Evolutionary conservation across 257 asterid genomes (phyloP).

Genomic region (Solanum tarijense): DNA sequence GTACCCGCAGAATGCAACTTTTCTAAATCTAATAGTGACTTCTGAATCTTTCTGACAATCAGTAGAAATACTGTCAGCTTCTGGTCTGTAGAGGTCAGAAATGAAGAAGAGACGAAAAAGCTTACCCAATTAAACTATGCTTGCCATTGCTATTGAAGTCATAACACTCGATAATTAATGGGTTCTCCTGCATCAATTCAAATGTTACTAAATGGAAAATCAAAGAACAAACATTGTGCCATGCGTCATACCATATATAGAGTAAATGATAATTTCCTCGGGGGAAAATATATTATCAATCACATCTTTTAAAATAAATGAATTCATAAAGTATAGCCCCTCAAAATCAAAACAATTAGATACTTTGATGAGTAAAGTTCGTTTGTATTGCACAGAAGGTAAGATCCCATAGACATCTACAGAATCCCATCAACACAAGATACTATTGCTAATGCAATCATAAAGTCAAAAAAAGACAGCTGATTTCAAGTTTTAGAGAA

Average conservation of each 20-base stretch:
- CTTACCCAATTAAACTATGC: slow-evolving; percentile 86
- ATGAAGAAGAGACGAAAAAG: slow-evolving; percentile 5
- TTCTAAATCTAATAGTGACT: slow-evolving; percentile 80
- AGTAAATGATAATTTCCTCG: neutral
- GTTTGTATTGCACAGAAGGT: neutral
- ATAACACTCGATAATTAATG: slow-evolving; percentile 78
- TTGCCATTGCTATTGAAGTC: slow-evolving; percentile 87
- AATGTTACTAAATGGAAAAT: slow-evolving; percentile 16
- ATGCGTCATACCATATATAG: neutral
- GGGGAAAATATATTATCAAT: neutral
- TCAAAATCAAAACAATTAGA: neutral
- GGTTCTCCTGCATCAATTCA: slow-evolving; percentile 82
- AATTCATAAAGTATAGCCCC: neutral
- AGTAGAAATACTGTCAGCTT: slow-evolving; percentile 22
- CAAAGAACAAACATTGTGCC: neutral
- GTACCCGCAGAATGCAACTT: slow-evolving; percentile 52
- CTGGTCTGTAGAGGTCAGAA: slow-evolving; percentile 2
- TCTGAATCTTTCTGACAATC: slow-evolving; percentile 71
- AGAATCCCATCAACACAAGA: neutral
- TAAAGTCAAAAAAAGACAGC: neutral
- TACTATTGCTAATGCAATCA: neutral
- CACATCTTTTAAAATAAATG: neutral
- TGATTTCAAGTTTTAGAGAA: neutral
- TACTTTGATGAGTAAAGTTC: neutral
- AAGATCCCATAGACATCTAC: neutral